Base-by-base conservation (phyloP, 2,329 filamentous ascomycete species). In the Phialophora verrucosa region DNA sequence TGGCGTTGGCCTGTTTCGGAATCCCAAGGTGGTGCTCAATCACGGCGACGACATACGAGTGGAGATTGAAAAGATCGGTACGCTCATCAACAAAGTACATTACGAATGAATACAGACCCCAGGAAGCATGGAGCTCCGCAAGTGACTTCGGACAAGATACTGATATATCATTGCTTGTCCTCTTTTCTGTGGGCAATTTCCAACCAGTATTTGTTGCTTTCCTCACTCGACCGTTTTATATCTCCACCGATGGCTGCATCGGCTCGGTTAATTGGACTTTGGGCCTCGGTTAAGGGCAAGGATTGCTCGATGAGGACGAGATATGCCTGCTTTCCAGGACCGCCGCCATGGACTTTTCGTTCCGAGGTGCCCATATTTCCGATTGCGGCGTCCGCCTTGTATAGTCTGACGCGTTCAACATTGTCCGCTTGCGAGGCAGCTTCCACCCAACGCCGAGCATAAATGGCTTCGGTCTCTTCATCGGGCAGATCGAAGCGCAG, bases 21-120 rank as follows among this genome's bases (percentile, higher is more conserved):
- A 76, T 20, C 78, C 78, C 0, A 79, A 78, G 50, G 70, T 79
- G 10, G 73, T 74, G 11, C 64, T 81, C 29, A 73, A 73, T 3
- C 61, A 78, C 61, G 76, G 75, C 1, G 78, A 79, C 69, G 75
- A 77, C 64, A 82, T 84, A 67, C 74, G 77, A 0, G 80, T 84
- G 6, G 80, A 83, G 62, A 70, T 80, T 51, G 81, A 82, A n/a
- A 73, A 81, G 70, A 78, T 84, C 53, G 82, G 82, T 12, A 84
- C 82, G 0, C 70, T 83, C 67, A 76, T 82, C 50, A 83, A 78
- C n/a, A 56, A 58, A 49, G 42, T 69, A 23, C 67, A 72, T 58
- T 67, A 73, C 44, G 73, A 75, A 63, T 57, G 31, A 97, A 35
- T 6, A 42, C 5, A 17, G 35, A 42, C 14, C 14, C 5, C 35